phyloP scores from a whole-genome alignment of 192 early-diverging fungal species.

The Coemansia sp. region DNA sequence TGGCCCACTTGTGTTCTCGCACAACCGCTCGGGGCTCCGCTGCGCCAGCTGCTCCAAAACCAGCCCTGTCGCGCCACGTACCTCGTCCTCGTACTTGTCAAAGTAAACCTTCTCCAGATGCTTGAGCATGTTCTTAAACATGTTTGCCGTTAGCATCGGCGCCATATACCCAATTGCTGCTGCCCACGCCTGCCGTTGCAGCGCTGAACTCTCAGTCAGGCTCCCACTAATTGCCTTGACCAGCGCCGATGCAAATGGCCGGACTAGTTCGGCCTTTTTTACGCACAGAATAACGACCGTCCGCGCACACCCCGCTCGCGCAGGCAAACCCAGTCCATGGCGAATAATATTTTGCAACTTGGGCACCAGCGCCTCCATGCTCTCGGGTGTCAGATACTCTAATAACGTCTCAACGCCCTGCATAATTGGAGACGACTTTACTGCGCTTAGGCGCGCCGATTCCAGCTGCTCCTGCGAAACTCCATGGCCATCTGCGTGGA shows the following conservation, averaged over 20 bases:
- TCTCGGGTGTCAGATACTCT: constrained; percentile 70
- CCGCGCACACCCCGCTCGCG: constrained; percentile 88
- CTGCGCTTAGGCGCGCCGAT: constrained; percentile 71
- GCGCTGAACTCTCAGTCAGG: constrained; percentile 74
- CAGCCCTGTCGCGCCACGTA: constrained; percentile 60
- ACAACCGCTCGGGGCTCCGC: constrained; percentile 27
- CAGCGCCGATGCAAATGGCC: constrained; percentile 68
- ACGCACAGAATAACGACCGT: constrained; percentile 78
- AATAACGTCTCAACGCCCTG: constrained; percentile 80
- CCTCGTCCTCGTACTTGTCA: constrained; percentile 72
- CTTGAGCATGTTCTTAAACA: constrained; percentile 64
- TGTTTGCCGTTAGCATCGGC: constrained; percentile 58
- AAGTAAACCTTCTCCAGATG: constrained; percentile 76
- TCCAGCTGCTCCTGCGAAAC: constrained; percentile 89
- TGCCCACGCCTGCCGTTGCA: constrained; percentile 83
- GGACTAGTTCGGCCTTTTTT: constrained; percentile 63
- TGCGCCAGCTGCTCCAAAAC: constrained; percentile 40
- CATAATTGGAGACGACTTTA: constrained; percentile 93
- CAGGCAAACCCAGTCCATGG: constrained; percentile 86
- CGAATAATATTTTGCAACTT: constrained; percentile 68
- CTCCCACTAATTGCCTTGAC: constrained; percentile 77
- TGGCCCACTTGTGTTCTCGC: constrained; percentile 16
- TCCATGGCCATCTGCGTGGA: constrained; percentile 83
- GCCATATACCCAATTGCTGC: constrained; percentile 81
- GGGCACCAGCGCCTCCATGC: constrained; percentile 68